Evolutionary conservation across 1,139 yeast species (phyloP).

Genomic region (Blastobotrys indianensis): DNA sequence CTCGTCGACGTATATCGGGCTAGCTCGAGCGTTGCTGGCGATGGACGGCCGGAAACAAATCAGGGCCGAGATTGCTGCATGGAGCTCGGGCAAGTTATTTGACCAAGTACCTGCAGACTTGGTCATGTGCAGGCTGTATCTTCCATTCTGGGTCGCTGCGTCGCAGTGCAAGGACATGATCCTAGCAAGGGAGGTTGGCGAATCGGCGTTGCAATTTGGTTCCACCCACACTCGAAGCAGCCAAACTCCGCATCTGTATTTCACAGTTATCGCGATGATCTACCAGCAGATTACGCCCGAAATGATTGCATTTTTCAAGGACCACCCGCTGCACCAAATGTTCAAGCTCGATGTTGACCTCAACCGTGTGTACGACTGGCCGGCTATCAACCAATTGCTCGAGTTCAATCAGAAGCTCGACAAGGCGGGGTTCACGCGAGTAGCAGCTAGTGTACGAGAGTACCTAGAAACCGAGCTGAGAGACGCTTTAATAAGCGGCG

Average conservation of each 20-base stretch:
- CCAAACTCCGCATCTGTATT: too few species aligned
- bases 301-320: neutral
- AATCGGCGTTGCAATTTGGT: too few species aligned
- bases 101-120: neutral
- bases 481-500: neutral
- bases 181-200: too few species aligned
- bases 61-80: slow-evolving; percentile 7
- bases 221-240: too few species aligned
- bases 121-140: slow-evolving; percentile 10
- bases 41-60: slow-evolving; percentile 16
- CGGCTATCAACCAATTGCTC: slow-evolving; percentile 6
- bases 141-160: slow-evolving; percentile 19
- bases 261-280: neutral
- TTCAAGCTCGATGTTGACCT: slow-evolving; percentile 7
- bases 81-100: slow-evolving; percentile 13
- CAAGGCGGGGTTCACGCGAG: neutral
- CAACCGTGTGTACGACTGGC: slow-evolving; percentile 4
- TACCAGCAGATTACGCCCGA: neutral
- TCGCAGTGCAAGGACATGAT: too few species aligned
- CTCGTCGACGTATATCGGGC: slow-evolving; percentile 14
- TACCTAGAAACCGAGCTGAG: slow-evolving; percentile 2
- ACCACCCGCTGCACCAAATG: slow-evolving; percentile 1
- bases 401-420: slow-evolving; percentile 4
- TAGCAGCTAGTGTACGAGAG: neutral
- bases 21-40: slow-evolving; percentile 20